Percentiles rank a stretch among this genome's conserved stretches.
Evolutionary conservation across 2,329 filamentous ascomycete genomes (phyloP).

Genomic region (Elsinoe ampelina): DNA sequence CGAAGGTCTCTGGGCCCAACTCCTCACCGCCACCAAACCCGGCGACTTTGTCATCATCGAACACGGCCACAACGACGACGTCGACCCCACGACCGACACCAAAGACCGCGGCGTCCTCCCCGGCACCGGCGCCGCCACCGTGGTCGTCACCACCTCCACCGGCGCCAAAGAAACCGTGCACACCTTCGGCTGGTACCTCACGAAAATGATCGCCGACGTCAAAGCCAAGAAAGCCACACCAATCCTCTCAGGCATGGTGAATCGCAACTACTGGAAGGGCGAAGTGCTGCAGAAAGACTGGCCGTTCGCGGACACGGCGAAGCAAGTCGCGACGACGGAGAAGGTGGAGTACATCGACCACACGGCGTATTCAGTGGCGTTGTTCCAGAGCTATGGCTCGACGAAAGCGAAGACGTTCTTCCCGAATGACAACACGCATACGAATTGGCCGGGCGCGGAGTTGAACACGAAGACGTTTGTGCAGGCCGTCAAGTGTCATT

Average conservation of each 20-base stretch:
- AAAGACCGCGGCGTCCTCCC: slow-evolving; percentile 20
- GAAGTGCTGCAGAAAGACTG: not conserved
- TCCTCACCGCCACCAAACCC: slow-evolving; percentile 15
- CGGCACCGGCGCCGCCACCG: slow-evolving; percentile 20
- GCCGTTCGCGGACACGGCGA: slow-evolving; percentile 21
- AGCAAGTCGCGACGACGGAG: slow-evolving; percentile 16
- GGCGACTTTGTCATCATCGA: slow-evolving; percentile 22
- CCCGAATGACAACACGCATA: slow-evolving; percentile 26
- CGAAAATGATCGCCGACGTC: slow-evolving; percentile 24
- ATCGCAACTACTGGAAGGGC: not conserved
- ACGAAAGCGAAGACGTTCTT: slow-evolving; percentile 20
- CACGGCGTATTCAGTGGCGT: slow-evolving; percentile 21
- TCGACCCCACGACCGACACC: slow-evolving; percentile 18
- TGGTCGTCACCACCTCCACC: slow-evolving; percentile 17
- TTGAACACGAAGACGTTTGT: slow-evolving; percentile 17
- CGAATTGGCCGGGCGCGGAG: slow-evolving; percentile 20
- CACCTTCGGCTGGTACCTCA: slow-evolving; percentile 24
- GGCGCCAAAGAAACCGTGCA: slow-evolving; percentile 18
- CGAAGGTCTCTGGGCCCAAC: slow-evolving; percentile 18
- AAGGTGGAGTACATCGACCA: slow-evolving; percentile 23
- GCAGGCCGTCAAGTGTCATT: slow-evolving; percentile 16
- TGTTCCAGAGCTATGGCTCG: slow-evolving; percentile 20
- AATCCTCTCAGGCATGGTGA: slow-evolving; percentile 21
- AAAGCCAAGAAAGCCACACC: slow-evolving; percentile 18
- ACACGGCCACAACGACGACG: slow-evolving; percentile 24